These are phyloP conservation scores for Monosporascus sp. DNA, from an alignment of 2,329 filamentous ascomycete genomes.

Conservation along the genomic window DNA sequence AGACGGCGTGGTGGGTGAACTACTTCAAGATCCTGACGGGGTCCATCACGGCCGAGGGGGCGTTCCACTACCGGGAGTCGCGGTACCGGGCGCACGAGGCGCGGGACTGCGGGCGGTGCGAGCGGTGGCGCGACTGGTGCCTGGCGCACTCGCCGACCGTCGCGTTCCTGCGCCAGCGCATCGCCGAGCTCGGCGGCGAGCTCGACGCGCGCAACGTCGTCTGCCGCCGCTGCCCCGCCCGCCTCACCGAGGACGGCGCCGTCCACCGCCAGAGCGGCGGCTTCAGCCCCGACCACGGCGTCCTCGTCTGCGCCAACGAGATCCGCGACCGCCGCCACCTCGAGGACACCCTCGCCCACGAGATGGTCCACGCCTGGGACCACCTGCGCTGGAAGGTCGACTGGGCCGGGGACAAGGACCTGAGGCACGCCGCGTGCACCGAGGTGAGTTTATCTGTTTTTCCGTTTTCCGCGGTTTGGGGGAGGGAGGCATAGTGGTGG, in stretches of 20 bases:
- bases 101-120: constrained; percentile 74
- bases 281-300: constrained; percentile 81
- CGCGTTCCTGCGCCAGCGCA: constrained; percentile 78
- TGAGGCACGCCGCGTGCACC: constrained; percentile 88
- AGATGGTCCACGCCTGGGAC: constrained; percentile 98
- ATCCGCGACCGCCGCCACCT: constrained; percentile 73
- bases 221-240: constrained; percentile 70
- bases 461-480: neutral
- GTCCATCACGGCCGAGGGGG: constrained; percentile 61
- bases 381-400: constrained; percentile 88
- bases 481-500: neutral
- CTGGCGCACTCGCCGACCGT: constrained; percentile 81
- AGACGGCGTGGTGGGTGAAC: constrained; percentile 66
- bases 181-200: constrained; percentile 70
- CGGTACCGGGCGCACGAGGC: constrained; percentile 71
- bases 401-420: constrained; percentile 60
- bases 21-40: constrained; percentile 80
- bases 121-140: constrained; percentile 76
- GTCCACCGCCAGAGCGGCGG: constrained; percentile 68
- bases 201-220: constrained; percentile 71
- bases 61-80: constrained; percentile 70
- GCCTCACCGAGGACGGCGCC: constrained; percentile 50
- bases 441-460: constrained; percentile 54
- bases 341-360: constrained; percentile 91
- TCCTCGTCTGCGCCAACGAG: constrained; percentile 89